Conservation (phyloP, 2,329 filamentous ascomycete species). For the Fusarium sp. region DNA sequence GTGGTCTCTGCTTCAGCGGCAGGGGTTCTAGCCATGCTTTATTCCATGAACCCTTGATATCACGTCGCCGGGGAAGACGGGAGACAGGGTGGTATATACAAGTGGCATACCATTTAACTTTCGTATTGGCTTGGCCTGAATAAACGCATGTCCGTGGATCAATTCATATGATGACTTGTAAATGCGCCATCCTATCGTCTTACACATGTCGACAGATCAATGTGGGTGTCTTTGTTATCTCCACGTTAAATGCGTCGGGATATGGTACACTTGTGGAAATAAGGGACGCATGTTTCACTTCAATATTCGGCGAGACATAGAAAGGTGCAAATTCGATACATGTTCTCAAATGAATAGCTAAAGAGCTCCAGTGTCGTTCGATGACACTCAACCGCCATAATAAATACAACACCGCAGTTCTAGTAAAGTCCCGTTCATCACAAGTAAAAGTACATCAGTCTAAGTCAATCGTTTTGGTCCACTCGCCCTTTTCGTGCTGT, state of each 20-base stretch:
- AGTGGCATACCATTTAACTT: not conserved
- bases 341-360: constrained; percentile 11
- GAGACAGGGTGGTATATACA: constrained; percentile 22
- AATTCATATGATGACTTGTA: not conserved
- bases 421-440: constrained; percentile 22
- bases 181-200: constrained; percentile 4
- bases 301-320: constrained; percentile 1
- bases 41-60: constrained; percentile 12
- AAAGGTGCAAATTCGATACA: constrained; percentile 22
- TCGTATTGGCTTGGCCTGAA: constrained; percentile 1
- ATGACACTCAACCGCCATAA: constrained; percentile 15
- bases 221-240: constrained; percentile 12
- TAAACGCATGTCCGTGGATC: constrained; percentile 4
- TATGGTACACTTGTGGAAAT: constrained; percentile 2
- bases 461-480: constrained; percentile 27
- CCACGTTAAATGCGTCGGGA: constrained; percentile 18
- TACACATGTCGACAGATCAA: constrained; percentile 4
- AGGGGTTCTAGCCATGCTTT: constrained; percentile 34
- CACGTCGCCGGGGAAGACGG: constrained; percentile 22
- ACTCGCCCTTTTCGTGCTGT: constrained; percentile 9
- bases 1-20: constrained; percentile 19
- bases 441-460: constrained; percentile 41
- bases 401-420: constrained; percentile 28
- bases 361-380: constrained; percentile 7
- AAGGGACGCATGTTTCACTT: constrained; percentile 14